Percentiles rank a stretch among this genome's conserved stretches.
These are phyloP conservation scores for Gloeophyllum trabeum DNA, from an alignment of 768 basidiomycete genomes.

Conservation along the genomic window DNA sequence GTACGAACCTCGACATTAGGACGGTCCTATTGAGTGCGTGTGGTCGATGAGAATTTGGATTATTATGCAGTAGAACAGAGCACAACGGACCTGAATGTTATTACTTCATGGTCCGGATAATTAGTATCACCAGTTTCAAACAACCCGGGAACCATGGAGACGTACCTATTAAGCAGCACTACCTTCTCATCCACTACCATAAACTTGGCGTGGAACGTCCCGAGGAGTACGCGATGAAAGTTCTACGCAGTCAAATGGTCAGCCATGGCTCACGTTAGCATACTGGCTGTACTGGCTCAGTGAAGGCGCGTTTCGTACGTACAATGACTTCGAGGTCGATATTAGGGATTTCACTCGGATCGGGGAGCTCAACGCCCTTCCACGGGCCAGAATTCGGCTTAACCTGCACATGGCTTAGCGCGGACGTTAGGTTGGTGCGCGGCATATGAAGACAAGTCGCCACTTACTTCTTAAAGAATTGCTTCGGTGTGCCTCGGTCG, in stretches of 20 bases:
- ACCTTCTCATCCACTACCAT: conserved; percentile 60
- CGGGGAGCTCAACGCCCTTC: conserved; percentile 38
- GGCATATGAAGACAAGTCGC: background rate
- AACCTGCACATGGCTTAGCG: conserved; percentile 34
- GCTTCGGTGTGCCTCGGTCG: conserved; percentile 52
- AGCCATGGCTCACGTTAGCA: no score
- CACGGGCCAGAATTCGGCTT: conserved; percentile 30
- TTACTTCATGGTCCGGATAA: background rate
- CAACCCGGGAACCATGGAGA: conserved; percentile 51
- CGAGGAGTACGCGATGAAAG: conserved; percentile 32
- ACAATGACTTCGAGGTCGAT: conserved; percentile 45
- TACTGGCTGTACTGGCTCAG: background rate
- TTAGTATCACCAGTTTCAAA: background rate
- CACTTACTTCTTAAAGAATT: conserved; percentile 22
- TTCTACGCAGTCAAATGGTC: conserved; percentile 8
- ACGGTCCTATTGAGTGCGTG: conserved; percentile 21
- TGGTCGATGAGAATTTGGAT: background rate
- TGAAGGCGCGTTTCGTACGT: conserved; percentile 28
- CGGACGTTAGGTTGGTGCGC: conserved; percentile 8
- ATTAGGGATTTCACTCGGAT: conserved; percentile 43
- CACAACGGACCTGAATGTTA: no score
- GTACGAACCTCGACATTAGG: conserved; percentile 19
- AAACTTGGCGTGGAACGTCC: conserved; percentile 67
- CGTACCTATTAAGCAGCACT: conserved; percentile 36
- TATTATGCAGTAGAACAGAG: background rate